Conservation (phyloP, 2,329 filamentous ascomycete genomes). For the Thielaviopsis ethacetica region DNA sequence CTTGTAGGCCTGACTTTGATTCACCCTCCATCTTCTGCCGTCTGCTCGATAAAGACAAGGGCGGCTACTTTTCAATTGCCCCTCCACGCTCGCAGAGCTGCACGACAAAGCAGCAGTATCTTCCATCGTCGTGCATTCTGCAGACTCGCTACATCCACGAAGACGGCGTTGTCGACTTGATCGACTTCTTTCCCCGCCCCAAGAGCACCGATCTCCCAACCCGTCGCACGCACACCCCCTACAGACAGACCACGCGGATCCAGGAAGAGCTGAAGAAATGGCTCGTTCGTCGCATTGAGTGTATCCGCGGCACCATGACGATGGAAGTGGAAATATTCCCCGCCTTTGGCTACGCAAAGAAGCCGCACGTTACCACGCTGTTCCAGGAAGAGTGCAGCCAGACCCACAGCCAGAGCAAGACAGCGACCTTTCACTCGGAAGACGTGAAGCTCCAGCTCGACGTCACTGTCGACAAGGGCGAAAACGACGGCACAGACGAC, state of each 20-base stretch:
- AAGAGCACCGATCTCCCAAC: conserved; percentile 38
- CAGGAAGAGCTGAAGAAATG: conserved; percentile 51
- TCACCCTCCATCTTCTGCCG: conserved; percentile 62
- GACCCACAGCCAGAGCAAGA: conserved; percentile 32
- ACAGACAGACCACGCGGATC: conserved; percentile 35
- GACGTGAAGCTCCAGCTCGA: conserved; percentile 48
- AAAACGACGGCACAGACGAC: conserved; percentile 23
- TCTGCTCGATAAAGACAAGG: conserved; percentile 56
- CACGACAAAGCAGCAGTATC: conserved; percentile 63
- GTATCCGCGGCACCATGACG: conserved; percentile 49
- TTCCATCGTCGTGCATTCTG: conserved; percentile 58
- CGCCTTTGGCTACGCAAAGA: conserved; percentile 52
- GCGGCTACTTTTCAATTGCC: conserved; percentile 56
- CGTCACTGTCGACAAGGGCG: conserved; percentile 46
- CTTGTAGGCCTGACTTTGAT: conserved; percentile 55
- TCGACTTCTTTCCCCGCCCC: conserved; percentile 62
- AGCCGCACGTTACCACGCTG: conserved; percentile 43
- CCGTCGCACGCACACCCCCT: conserved; percentile 33
- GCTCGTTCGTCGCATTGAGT: conserved; percentile 56
- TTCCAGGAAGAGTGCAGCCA: conserved; percentile 26
- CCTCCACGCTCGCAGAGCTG: conserved; percentile 33
- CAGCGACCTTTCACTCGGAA: conserved; percentile 45
- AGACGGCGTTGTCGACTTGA: conserved; percentile 53
- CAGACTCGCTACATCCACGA: conserved; percentile 67
- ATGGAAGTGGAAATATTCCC: conserved; percentile 55